Base-by-base conservation (phyloP, 768 basidiomycete species). In the Mrakia frigida region DNA sequence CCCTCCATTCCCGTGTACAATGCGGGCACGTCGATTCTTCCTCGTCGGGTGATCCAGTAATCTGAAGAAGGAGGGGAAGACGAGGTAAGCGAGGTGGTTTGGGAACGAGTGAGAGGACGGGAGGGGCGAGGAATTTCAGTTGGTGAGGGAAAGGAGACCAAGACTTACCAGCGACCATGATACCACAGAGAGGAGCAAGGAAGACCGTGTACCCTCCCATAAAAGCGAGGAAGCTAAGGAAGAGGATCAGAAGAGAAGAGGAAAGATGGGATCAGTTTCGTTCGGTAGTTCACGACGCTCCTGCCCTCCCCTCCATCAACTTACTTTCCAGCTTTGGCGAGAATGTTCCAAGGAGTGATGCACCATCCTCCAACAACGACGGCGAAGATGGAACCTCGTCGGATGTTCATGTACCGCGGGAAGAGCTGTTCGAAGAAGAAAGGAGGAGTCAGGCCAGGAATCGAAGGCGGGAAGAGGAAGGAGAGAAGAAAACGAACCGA, bases 191-290 rank as follows among this genome's bases (percentile, higher is more conserved):
- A 0, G 93, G 93, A 0, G 92, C 92, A 31, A 95, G 85, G 82
- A 96, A 92, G 31, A 94, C 89, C 0, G 92, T 90, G 80, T 93
- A 94, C 3, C 91, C 92, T 33, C 86, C 87, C 89, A 93, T 90
- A 83, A 93, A 93, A 21, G 85, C 85, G 80, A 93, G 81, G 83
- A 93, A 88, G 90, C 46, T 50, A 10, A 2, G 46, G 13, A 4
- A 50, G 46, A 14, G 46, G 23, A 73, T 14, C 13, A 9, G n/a
- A 9, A 70, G 39, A 6, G 11, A 37, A 69, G n/a, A 28, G 31
- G 23, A n/a, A 9, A n/a, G n/a, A n/a, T n/a, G 5, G 28, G 68
- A 69, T 28, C 31, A 28, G 69, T 18, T 39, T 28, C 39, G 39
- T 39, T 28, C 39, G 39, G 41, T 31, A 28, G 2, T 31, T 11